These are phyloP conservation scores for Nitzschia sp. DNA, from an alignment of 108 stramenopile species.

Conservation along the genomic window DNA sequence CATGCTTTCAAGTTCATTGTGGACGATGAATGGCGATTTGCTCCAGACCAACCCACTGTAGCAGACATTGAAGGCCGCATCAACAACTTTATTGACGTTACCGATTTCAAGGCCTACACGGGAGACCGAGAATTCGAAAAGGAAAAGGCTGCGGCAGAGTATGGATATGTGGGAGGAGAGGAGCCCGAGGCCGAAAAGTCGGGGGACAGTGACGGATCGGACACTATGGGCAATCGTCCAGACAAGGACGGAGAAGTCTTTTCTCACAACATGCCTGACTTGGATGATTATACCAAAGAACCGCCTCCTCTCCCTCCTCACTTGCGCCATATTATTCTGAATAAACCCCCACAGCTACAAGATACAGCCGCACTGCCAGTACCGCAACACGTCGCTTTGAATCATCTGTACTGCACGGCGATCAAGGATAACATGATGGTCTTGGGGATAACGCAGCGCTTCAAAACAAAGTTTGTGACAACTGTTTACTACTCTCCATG, in stretches of 20 bases:
- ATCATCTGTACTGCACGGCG: slow-evolving; percentile 99
- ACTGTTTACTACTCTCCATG: slow-evolving; percentile 96
- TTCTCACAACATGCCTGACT: slow-evolving; percentile 89
- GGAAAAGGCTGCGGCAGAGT: slow-evolving; percentile 77
- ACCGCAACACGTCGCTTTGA: slow-evolving; percentile 98
- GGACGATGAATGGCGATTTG: slow-evolving; percentile 98
- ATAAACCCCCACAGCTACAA: slow-evolving; percentile 90
- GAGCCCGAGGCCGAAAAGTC: neutral
- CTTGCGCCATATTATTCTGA: slow-evolving; percentile 97
- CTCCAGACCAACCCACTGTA: slow-evolving; percentile 95
- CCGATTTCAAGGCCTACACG: slow-evolving; percentile 95
- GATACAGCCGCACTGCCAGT: slow-evolving; percentile 94
- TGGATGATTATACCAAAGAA: slow-evolving; percentile 99
- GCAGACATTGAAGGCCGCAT: slow-evolving; percentile 98
- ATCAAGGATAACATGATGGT: slow-evolving; percentile 99
- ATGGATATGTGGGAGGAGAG: slow-evolving; percentile 45
- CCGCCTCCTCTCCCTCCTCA: slow-evolving; percentile 99
- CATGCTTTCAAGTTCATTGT: slow-evolving; percentile 99
- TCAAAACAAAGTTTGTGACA: slow-evolving; percentile 95
- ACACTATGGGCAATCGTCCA: slow-evolving; percentile 17
- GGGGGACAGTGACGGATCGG: slow-evolving; percentile 24
- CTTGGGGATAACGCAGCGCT: slow-evolving; percentile 96
- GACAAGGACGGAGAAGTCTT: slow-evolving; percentile 88
- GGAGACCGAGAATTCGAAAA: slow-evolving; percentile 91
- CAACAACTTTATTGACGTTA: slow-evolving; percentile 99